A percentile compares a stretch with the other conserved stretches of the same genome.
phyloP scores from a whole-genome alignment of 768 basidiomycete species.

The Boletellus sp. region DNA sequence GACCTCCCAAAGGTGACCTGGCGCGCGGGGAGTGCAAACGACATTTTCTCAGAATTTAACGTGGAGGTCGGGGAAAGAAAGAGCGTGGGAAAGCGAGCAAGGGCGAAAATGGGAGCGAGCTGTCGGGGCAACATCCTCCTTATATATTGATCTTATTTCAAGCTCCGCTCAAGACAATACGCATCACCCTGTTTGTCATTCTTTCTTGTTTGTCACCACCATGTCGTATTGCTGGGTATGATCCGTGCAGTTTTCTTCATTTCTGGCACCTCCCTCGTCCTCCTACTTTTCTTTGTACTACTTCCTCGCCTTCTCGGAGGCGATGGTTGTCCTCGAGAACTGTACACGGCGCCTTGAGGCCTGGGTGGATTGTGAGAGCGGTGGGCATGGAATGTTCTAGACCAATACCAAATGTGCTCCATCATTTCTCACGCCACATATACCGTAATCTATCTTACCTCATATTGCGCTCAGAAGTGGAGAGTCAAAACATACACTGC shows the following conservation, averaged over 20 bases:
- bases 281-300: not conserved
- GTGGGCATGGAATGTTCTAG: slow-evolving; percentile 27
- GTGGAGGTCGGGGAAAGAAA: slow-evolving; percentile 21
- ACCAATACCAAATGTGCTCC: slow-evolving; percentile 16
- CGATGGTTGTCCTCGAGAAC: not conserved
- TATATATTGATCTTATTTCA: slow-evolving; percentile 29
- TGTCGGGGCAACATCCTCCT: slow-evolving; percentile 12
- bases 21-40: slow-evolving; percentile 71
- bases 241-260: slow-evolving; percentile 8
- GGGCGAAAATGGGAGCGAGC: slow-evolving; percentile 18
- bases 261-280: not conserved
- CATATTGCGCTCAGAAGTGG: not conserved
- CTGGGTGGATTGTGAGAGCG: not conserved
- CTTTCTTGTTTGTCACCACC: slow-evolving; percentile 28
- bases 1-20: slow-evolving; percentile 75
- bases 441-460: not conserved
- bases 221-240: slow-evolving; percentile 4
- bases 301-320: not conserved
- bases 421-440: slow-evolving; percentile 11
- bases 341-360: not conserved
- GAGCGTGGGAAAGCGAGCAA: slow-evolving; percentile 27
- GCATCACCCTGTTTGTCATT: slow-evolving; percentile 2
- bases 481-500: not conserved
- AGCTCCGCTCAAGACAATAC: slow-evolving; percentile 30
- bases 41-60: slow-evolving; percentile 32